Base-by-base conservation (phyloP, 2,329 filamentous ascomycete genomes). In the Diaporthe caulivora region DNA sequence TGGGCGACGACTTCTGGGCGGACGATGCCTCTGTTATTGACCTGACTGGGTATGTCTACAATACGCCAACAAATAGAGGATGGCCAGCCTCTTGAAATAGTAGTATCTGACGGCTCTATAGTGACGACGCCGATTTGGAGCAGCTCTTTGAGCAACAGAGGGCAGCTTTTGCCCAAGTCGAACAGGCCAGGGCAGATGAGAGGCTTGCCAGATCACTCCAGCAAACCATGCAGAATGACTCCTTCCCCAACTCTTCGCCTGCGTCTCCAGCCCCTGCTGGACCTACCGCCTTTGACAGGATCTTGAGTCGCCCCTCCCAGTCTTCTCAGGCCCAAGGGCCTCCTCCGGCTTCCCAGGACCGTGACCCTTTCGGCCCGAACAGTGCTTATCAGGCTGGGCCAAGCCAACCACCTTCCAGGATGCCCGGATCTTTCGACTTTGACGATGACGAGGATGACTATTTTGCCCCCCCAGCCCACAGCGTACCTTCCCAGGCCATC, bases 101-200 rank as follows among this genome's bases (percentile, higher is more conserved):
- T 37, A 51, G 29, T n/a, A n/a, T n/a, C 42, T 65, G 60, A 65
- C 21, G 29, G 29, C 34, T 31, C 21, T 49, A 34, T 51, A 65
- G 83, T 81, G 77, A 80, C 34, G 76, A 78, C n/a, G 77, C 78
- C 17, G 70, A 77, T 11, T 55, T 75, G 70, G 76, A 67, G 10
- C 72, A 76, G 40, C 72, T 76, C 42, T 73, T 82, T 29, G 78
- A 77, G 24, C 51, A 64, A 17, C 71, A 76, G 37, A 82, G 81
- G 75, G 80, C 83, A 49, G 82, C 83, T 77, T 81, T 83, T 70
- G 77, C 83, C 44, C 76, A 85, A 55, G 76, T 80, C 13, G 76
- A 83, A 68, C 83, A 85, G 34, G 80, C 81, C 69, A 82, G 81
- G 51, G 77, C 80, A 70, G 81, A 80, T 49, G 80, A 64, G 76